Percentiles rank a stretch among this genome's conserved stretches.
These are phyloP conservation scores for Rhizopus sp. DNA, from an alignment of 371 early-diverging fungal genomes.

Conservation along the genomic window DNA sequence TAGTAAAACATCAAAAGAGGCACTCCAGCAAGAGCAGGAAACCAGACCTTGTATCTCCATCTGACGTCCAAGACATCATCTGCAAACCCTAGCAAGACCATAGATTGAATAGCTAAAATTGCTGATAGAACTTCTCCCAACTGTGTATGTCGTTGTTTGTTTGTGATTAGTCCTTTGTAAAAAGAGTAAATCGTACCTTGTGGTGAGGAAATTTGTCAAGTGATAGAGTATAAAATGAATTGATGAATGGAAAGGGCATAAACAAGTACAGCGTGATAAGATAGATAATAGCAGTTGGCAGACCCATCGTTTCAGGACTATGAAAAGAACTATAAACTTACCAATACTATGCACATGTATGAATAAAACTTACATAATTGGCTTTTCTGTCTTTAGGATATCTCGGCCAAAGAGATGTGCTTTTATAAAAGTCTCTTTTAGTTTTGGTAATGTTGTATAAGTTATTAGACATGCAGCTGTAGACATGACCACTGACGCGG, in stretches of 20 bases:
- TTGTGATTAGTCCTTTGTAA: not conserved
- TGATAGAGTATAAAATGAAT: constrained; percentile 64
- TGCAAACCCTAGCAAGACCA: constrained; percentile 96
- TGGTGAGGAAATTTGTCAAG: constrained; percentile 71
- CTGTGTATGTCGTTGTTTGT: constrained; percentile 34
- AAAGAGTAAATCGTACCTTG: constrained; percentile 45
- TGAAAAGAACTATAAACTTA: not conserved
- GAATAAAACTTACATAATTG: constrained; percentile 61
- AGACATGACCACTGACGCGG: constrained; percentile 67
- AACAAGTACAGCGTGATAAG: constrained; percentile 87
- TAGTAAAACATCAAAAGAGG: constrained; percentile 95
- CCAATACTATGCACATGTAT: not conserved
- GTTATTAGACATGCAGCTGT: constrained; percentile 66
- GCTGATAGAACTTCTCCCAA: constrained; percentile 88
- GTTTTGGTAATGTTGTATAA: constrained; percentile 59
- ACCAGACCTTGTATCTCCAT: constrained; percentile 95
- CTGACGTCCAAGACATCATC: constrained; percentile 97
- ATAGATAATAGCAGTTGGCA: constrained; percentile 67
- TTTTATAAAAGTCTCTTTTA: constrained; percentile 63
- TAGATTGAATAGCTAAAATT: constrained; percentile 86
- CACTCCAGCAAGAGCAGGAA: constrained; percentile 92
- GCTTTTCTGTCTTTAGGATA: constrained; percentile 71
- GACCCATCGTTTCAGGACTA: constrained; percentile 47
- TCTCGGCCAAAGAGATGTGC: constrained; percentile 83
- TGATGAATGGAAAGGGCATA: constrained; percentile 90